A percentile compares a stretch with the other conserved stretches of the same genome.
These are phyloP conservation scores for Obba rivulosa DNA, from an alignment of 768 basidiomycete genomes.

Conservation along the genomic window DNA sequence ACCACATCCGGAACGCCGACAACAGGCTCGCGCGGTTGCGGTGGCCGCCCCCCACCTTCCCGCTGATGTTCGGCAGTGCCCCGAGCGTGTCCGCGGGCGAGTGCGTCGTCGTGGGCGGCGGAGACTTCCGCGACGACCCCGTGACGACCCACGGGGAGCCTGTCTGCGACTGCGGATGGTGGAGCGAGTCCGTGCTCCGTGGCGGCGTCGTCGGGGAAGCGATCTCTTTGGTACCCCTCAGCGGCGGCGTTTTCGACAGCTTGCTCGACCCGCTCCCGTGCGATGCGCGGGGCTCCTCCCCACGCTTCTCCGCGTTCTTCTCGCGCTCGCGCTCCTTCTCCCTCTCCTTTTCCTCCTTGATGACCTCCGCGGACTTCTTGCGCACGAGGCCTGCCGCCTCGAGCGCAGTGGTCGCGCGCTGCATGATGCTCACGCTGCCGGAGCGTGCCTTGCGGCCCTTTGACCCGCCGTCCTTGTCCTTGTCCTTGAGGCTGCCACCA, in stretches of 20 bases:
- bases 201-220: constrained; percentile 44
- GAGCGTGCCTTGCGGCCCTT: constrained; percentile 60
- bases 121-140: constrained; percentile 32
- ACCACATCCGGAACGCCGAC: constrained; percentile 85
- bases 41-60: constrained; percentile 31
- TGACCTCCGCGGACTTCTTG: constrained; percentile 75
- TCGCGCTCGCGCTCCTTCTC: constrained; percentile 31
- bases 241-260: constrained; percentile 65
- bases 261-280: constrained; percentile 62
- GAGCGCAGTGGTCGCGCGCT: constrained; percentile 86
- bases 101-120: constrained; percentile 44
- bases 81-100: constrained; percentile 50
- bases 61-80: constrained; percentile 38
- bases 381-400: constrained; percentile 81
- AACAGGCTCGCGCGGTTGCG: constrained; percentile 77
- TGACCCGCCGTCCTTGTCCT: constrained; percentile 49
- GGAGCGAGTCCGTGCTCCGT: constrained; percentile 26
- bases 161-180: constrained; percentile 26
- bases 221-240: constrained; percentile 44
- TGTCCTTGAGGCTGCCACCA: constrained; percentile 52
- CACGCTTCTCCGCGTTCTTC: constrained; percentile 40
- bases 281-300: constrained; percentile 58
- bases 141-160: constrained; percentile 77
- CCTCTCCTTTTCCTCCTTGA: constrained; percentile 56
- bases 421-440: constrained; percentile 94